Base-by-base conservation (phyloP, 768 basidiomycete species). In the Strobilomyces confusus region DNA sequence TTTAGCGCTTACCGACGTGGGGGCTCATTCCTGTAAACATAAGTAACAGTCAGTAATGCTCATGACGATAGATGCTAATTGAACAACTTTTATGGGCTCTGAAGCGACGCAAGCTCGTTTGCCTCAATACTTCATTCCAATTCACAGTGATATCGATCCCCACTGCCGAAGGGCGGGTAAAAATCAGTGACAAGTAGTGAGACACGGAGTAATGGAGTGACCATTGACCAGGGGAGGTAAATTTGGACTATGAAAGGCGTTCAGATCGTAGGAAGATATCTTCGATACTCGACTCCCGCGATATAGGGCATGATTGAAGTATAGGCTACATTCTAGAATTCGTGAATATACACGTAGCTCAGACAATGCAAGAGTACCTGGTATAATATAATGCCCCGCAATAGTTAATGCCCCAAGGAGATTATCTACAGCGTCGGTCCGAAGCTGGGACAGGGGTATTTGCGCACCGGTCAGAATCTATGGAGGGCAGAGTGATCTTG, bases 361-460 rank as follows among this genome's bases (percentile, higher is more conserved):
- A n/a, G 44, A 44, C 9, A 20, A 26, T 49, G 34, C 2, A 53
- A 51, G 61, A 52, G 17, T 72, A 88, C 91, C 93, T 65, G 95
- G 94, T 49, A 98, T 93, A 56, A 89, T 88, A 63, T 84, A 95
- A 62, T 91, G 86, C 1, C 95, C 94, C 15, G 94, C 93, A 48
- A 95, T 86, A 15, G 87, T 84, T 32, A 98, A 73, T 4, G 92
- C 89, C 9, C 92, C 93, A 66, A 97, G 83, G 11, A 97, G 73
- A 66, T 97, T 98, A 60, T 95, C 95, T 6, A 93, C 84, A 9
- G 93, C 92, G 67, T 98, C 94, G 61, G 95, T 97, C n/a, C 92
- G 81, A 43, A 95, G 74, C 64, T 93, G 88, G 2, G 89, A 92
- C 32, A 94, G 74, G 14, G 95, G 92, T 33, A 98, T 95, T 72